These are phyloP conservation scores for Magnolia changhungtana DNA, from an alignment of 164 flowering plant genomes.

Conservation along the genomic window DNA sequence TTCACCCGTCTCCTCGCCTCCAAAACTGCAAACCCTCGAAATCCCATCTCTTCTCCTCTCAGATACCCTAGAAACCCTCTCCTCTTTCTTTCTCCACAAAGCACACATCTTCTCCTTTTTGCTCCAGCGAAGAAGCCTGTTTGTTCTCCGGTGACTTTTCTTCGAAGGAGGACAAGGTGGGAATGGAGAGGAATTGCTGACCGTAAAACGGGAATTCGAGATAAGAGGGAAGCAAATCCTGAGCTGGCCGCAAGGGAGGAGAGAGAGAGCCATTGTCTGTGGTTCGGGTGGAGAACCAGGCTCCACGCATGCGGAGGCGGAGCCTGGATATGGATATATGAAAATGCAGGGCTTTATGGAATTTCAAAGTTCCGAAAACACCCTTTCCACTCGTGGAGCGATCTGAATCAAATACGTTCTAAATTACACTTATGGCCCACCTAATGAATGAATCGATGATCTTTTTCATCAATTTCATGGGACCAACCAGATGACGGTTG, in stretches of 20 bases:
- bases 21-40: constrained; percentile 6
- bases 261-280: background rate
- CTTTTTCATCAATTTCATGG: too few relatives aligned
- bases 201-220: background rate
- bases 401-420: too few relatives aligned
- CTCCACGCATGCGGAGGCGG: background rate
- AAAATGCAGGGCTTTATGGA: background rate
- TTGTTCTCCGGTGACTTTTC: background rate
- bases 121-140: background rate
- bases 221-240: background rate
- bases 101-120: background rate
- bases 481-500: too few relatives aligned
- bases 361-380: too few relatives aligned
- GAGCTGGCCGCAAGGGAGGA: background rate
- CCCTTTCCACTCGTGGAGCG: too few relatives aligned
- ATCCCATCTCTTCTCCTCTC: background rate
- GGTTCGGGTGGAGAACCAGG: background rate
- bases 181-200: background rate
- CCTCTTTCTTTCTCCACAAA: constrained; percentile 3
- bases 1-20: background rate
- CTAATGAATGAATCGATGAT: too few relatives aligned
- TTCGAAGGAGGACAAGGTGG: background rate
- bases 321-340: background rate
- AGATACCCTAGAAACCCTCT: background rate
- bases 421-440: too few relatives aligned